phyloP scores from a whole-genome alignment of 2,329 filamentous ascomycete species.

The Diaporthe helianthi region DNA sequence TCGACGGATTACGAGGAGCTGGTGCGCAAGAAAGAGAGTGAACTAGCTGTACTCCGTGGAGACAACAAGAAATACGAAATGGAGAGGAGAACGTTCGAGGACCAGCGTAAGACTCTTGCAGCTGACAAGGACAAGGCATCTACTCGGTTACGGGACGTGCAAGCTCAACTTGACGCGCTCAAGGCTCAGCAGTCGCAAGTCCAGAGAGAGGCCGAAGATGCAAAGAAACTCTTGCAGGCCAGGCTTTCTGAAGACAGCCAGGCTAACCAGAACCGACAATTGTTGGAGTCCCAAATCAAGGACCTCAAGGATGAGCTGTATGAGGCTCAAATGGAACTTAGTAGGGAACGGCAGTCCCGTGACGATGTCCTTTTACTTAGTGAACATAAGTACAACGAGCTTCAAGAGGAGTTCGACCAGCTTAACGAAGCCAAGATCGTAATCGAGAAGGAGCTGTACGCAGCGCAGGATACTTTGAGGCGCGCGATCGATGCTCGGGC shows the following conservation, averaged over 20 bases:
- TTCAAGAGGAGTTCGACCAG: slow-evolving; percentile 84
- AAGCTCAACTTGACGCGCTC: slow-evolving; percentile 87
- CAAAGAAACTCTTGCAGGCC: slow-evolving; percentile 83
- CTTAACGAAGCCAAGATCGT: slow-evolving; percentile 95
- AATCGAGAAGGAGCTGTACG: slow-evolving; percentile 97
- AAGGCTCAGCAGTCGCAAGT: slow-evolving; percentile 83
- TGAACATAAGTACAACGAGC: slow-evolving; percentile 82
- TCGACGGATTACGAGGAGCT: slow-evolving; percentile 96
- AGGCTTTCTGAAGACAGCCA: slow-evolving; percentile 90
- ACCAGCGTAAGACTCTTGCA: slow-evolving; percentile 75
- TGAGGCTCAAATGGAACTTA: slow-evolving; percentile 85
- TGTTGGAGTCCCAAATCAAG: slow-evolving; percentile 86
- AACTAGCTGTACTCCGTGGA: slow-evolving; percentile 81
- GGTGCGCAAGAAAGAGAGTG: slow-evolving; percentile 91
- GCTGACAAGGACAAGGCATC: slow-evolving; percentile 82
- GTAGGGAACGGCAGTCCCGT: slow-evolving; percentile 88
- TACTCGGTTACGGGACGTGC: slow-evolving; percentile 78
- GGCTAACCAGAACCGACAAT: slow-evolving; percentile 78
- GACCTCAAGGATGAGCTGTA: slow-evolving; percentile 88
- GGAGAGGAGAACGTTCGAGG: slow-evolving; percentile 79
- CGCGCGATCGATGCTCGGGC: slow-evolving; percentile 83
- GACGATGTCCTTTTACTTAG: slow-evolving; percentile 92
- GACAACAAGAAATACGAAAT: slow-evolving; percentile 85
- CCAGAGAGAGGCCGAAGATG: slow-evolving; percentile 87
- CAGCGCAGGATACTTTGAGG: slow-evolving; percentile 89